Conservation (phyloP, 2,329 filamentous ascomycete species). For the Diplodia mutila region DNA sequence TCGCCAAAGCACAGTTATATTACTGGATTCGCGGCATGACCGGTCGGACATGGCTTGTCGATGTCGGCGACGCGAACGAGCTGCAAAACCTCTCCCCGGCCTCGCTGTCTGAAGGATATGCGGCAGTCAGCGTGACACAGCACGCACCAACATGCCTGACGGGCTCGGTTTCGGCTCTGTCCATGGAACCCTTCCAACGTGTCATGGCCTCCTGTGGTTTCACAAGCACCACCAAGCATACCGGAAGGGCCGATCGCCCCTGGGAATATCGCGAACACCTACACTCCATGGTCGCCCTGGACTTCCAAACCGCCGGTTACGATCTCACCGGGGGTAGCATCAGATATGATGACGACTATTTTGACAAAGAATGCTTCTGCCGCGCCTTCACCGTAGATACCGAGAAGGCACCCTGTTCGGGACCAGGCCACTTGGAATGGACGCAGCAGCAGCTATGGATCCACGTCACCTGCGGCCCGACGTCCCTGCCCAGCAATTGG, state of each 20-base stretch:
- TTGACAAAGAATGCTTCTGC: slow-evolving; percentile 42
- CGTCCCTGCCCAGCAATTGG: slow-evolving; percentile 34
- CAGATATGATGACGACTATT: slow-evolving; percentile 34
- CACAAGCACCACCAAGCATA: slow-evolving; percentile 35
- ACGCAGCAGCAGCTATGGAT: slow-evolving; percentile 40
- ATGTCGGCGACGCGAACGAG: slow-evolving; percentile 37
- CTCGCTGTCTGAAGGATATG: slow-evolving; percentile 35
- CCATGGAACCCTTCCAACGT: slow-evolving; percentile 36
- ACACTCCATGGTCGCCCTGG: slow-evolving; percentile 37
- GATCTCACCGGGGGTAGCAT: slow-evolving; percentile 32
- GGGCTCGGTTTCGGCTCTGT: slow-evolving; percentile 29
- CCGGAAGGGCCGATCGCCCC: slow-evolving; percentile 38
- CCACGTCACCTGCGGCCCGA: slow-evolving; percentile 37
- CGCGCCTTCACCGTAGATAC: slow-evolving; percentile 30
- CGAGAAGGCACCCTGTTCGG: slow-evolving; percentile 22
- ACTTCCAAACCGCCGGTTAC: slow-evolving; percentile 41
- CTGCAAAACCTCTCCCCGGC: slow-evolving; percentile 35
- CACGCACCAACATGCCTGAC: slow-evolving; percentile 39
- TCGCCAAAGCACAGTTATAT: slow-evolving; percentile 40
- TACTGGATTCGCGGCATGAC: slow-evolving; percentile 36
- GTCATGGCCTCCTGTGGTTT: slow-evolving; percentile 39
- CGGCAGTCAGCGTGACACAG: slow-evolving; percentile 30
- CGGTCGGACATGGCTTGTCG: slow-evolving; percentile 40
- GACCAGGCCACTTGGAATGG: slow-evolving; percentile 28
- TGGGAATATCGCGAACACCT: slow-evolving; percentile 39